Evolutionary conservation across 1,284 basidiomycete genomes (phyloP).

Genomic region (Kwoniella shivajii): DNA sequence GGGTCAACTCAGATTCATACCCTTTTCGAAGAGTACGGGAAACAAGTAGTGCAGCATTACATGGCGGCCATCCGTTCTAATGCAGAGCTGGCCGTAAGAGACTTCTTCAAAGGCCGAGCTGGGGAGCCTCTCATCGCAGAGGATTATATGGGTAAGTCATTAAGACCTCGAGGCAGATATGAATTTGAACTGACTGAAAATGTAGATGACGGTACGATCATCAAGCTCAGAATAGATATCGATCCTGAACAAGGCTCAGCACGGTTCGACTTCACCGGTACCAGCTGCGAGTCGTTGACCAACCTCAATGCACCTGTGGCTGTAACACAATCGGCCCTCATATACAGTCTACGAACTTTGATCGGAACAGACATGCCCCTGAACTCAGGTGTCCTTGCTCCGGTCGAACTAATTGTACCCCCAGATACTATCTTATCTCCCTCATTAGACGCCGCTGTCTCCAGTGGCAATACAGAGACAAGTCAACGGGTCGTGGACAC

Average conservation of each 20-base stretch:
- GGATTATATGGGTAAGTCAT: slow-evolving; percentile 31
- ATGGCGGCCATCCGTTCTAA: slow-evolving; percentile 89
- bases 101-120: slow-evolving; percentile 72
- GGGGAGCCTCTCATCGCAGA: slow-evolving; percentile 64
- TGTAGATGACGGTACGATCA: slow-evolving; percentile 40
- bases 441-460: slow-evolving; percentile 82
- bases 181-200: not conserved
- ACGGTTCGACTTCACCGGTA: slow-evolving; percentile 83
- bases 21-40: slow-evolving; percentile 53
- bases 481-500: slow-evolving; percentile 96
- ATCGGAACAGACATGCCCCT: slow-evolving; percentile 83
- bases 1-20: slow-evolving; percentile 40
- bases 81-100: slow-evolving; percentile 83
- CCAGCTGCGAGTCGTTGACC: slow-evolving; percentile 71
- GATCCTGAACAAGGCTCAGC: slow-evolving; percentile 76
- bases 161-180: not conserved
- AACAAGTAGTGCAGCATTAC: slow-evolving; percentile 61
- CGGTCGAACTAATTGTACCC: slow-evolving; percentile 33
- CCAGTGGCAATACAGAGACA: slow-evolving; percentile 89
- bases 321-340: slow-evolving; percentile 88
- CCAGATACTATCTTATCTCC: slow-evolving; percentile 68
- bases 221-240: slow-evolving; percentile 73
- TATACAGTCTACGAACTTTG: slow-evolving; percentile 92
- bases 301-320: slow-evolving; percentile 64
- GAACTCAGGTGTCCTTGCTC: slow-evolving; percentile 49